These are phyloP conservation scores for Parasitella parasitica DNA, from an alignment of 371 early-diverging fungal species.

Conservation along the genomic window DNA sequence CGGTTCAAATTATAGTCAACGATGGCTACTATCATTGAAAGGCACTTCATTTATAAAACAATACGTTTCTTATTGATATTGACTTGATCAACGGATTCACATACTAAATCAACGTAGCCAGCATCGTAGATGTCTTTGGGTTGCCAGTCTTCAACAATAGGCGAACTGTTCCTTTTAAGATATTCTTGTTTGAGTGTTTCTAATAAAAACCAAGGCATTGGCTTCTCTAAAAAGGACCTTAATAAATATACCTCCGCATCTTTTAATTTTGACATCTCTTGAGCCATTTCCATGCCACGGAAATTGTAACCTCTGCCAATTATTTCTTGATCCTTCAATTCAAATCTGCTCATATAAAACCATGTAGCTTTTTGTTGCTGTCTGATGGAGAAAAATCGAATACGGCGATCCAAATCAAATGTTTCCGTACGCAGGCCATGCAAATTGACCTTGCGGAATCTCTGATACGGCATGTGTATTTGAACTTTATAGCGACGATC, in stretches of 20 bases:
- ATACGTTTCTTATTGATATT: slow-evolving; percentile 6
- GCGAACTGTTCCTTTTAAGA: neutral
- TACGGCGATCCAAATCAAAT: slow-evolving; percentile 12
- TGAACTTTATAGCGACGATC: slow-evolving; percentile 20
- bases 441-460: slow-evolving; percentile 1
- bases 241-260: neutral
- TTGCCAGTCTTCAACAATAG: slow-evolving; percentile 1
- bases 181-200: slow-evolving; percentile 8
- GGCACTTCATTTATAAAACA: no score
- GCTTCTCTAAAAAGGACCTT: neutral
- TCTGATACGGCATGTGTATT: slow-evolving; percentile 8
- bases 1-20: no score
- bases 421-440: slow-evolving; percentile 17
- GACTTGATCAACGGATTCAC: slow-evolving; percentile 2
- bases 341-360: slow-evolving; percentile 7
- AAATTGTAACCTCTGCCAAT: neutral
- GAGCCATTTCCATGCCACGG: slow-evolving; percentile 6
- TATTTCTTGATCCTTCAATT: neutral
- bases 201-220: slow-evolving; percentile 11
- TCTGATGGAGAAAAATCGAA: slow-evolving; percentile 10
- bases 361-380: neutral
- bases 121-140: slow-evolving; percentile 13
- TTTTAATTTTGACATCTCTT: neutral
- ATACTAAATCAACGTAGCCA: slow-evolving; percentile 7
- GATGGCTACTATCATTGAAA: no score